Evolutionary conservation across 2,329 filamentous ascomycete species (phyloP), one percentile per base, ranked within the genome.

Genomic region (Colletotrichum sublineola): DNA sequence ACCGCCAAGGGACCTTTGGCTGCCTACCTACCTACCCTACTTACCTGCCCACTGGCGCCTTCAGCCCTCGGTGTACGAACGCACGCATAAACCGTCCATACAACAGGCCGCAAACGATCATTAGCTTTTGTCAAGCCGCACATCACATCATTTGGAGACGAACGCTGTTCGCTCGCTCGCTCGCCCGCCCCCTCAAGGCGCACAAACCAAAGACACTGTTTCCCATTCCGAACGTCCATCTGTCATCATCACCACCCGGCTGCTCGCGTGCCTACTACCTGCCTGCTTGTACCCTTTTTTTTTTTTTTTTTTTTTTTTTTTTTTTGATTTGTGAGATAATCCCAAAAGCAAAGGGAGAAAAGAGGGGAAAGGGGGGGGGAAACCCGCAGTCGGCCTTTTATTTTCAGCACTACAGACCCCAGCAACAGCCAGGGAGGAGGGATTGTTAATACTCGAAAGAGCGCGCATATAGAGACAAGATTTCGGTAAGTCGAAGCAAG

Each of bases 21-120:
- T 42, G 40, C 40, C 40, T 42, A 18, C 40, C 40, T 24, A n/a
- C 20, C 29, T 36, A 24, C 60, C 5, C 33, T 31, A 38, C 5
- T 36, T 38, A 18, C 38, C 40, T 12, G 24, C 50, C 31, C 7
- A 20, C 44, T 1, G 24, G 24, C 24, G 52, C 60, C 24, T n/a
- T 48, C 38, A 40, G 31, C 31, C 58, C 46, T 58, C 33, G 40
- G 40, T 46, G 40, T 56, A 50, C 50, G 63, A 57, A 69, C 53
- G 69, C 66, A 69, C 69, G 66, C 69, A 69, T 72, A 72, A 61
- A 57, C 60, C 53, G 66, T 64, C 69, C 69, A 63, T n/a, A 46
- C 64, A 58, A 57, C 40, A 64, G 52, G 60, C 69, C 60, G 69
- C 69, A 72, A 72, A 69, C 69, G 69, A 61, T 61, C 58, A 63